A percentile compares a stretch with the other conserved stretches of the same genome.
These are phyloP conservation scores for Aspergillus clavatus DNA, from an alignment of 2,329 filamentous ascomycete genomes.

Conservation along the genomic window DNA sequence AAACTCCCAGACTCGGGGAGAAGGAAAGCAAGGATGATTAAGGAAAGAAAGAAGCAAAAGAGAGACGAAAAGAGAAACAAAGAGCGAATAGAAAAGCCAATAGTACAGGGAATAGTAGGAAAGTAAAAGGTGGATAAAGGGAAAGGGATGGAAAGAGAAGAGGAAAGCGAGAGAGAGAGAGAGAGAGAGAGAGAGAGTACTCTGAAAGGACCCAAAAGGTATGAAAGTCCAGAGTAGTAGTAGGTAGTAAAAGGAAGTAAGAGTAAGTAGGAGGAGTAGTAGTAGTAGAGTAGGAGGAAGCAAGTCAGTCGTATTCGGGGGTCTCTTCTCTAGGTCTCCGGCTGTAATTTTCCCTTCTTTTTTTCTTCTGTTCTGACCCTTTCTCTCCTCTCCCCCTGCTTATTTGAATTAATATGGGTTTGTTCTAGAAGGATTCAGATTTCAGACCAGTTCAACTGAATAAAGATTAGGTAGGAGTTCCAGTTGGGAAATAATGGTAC, in stretches of 20 bases:
- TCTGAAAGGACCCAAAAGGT: too few species aligned
- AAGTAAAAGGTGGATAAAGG: slow-evolving; percentile 19
- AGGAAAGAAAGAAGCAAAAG: slow-evolving; percentile 1
- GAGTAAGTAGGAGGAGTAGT: slow-evolving; percentile 4
- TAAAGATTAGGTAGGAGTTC: slow-evolving; percentile 9
- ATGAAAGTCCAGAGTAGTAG: slow-evolving; percentile 10
- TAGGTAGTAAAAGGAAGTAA: slow-evolving; percentile 1
- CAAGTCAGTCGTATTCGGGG: too few species aligned
- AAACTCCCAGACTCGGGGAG: background rate
- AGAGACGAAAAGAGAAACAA: slow-evolving; percentile 14
- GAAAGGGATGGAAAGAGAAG: slow-evolving; percentile 2
- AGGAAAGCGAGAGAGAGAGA: background rate
- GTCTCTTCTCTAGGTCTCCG: slow-evolving; percentile 13
- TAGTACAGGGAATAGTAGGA: slow-evolving; percentile 9
- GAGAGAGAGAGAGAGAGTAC: slow-evolving; percentile 6
- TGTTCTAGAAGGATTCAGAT: background rate
- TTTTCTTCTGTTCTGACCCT: slow-evolving; percentile 4
- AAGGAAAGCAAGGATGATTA: background rate
- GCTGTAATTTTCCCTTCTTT: slow-evolving; percentile 7
- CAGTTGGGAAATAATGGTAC: slow-evolving; percentile 1
- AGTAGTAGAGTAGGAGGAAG: too few species aligned
- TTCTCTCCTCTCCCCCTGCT: too few species aligned
- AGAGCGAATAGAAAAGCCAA: slow-evolving; percentile 2
- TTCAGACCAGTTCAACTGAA: slow-evolving; percentile 6
- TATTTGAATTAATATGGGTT: too few species aligned